These are phyloP conservation scores for Chlamydomonas schloesseri DNA, from an alignment of 139 green algal species.

Conservation along the genomic window DNA sequence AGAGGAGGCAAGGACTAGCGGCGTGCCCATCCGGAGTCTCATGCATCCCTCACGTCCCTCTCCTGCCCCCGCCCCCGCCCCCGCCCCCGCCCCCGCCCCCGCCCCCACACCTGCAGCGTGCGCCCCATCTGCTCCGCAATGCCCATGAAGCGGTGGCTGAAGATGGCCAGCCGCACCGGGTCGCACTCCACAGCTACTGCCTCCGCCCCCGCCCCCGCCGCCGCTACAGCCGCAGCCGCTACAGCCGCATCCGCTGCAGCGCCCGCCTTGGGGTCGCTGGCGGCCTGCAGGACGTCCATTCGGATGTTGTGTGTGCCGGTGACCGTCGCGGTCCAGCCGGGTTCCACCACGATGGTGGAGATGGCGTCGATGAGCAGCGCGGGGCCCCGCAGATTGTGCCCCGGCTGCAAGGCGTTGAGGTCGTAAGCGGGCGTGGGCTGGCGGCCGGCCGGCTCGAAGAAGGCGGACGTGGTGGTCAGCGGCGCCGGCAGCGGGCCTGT, in stretches of 20 bases:
- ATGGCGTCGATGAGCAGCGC: conserved; percentile 96
- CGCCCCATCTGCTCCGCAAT: conserved; percentile 99
- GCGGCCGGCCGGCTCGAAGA: conserved; percentile 79
- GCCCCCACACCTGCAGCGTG: conserved; percentile 84
- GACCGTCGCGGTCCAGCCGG: conserved; percentile 82
- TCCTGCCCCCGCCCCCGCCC: no score
- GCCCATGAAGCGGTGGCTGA: conserved; percentile 98
- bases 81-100: no score
- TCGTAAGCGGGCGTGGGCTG: conserved; percentile 84
- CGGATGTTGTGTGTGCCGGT: conserved; percentile 83
- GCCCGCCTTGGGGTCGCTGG: not conserved
- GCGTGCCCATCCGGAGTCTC: no score
- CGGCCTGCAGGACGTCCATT: conserved; percentile 70
- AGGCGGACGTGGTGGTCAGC: conserved; percentile 55
- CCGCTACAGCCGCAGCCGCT: not conserved
- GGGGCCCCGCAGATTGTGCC: conserved; percentile 81
- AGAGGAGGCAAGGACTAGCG: no score
- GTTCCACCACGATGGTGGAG: conserved; percentile 94
- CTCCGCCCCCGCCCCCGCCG: not conserved
- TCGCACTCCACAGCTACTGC: conserved; percentile 68
- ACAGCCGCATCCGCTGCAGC: conserved; percentile 13
- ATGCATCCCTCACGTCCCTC: no score
- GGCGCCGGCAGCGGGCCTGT: conserved; percentile 67
- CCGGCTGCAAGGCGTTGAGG: conserved; percentile 72
- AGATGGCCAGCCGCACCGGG: conserved; percentile 96